Evolutionary conservation across 192 early-diverging fungal species (phyloP).

Genomic region (Diversispora eburnea): DNA sequence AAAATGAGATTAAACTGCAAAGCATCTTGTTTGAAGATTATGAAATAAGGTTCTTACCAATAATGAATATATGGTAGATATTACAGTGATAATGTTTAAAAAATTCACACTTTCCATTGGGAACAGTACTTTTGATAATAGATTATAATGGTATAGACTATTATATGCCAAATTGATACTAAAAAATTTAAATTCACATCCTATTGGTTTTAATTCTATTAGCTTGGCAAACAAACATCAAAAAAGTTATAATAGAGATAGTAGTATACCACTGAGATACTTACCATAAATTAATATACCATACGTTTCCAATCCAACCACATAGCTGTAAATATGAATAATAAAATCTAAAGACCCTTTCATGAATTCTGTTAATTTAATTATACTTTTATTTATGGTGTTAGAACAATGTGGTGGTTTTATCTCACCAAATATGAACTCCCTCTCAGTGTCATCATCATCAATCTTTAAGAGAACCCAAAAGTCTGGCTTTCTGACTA

Average conservation of each 20-base stretch:
- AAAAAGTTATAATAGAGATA: slow-evolving; percentile 2
- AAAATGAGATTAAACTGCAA: not conserved
- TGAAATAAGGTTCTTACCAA: slow-evolving; percentile 12
- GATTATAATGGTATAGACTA: not conserved
- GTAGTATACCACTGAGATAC: too few relatives aligned
- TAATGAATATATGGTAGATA: slow-evolving; percentile 23
- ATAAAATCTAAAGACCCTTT: slow-evolving; percentile 8
- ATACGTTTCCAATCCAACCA: not conserved
- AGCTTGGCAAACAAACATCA: not conserved
- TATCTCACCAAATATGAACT: slow-evolving; percentile 19
- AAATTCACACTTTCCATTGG: slow-evolving; percentile 13
- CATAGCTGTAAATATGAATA: not conserved
- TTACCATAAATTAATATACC: slow-evolving; percentile 16
- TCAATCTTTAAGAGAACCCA: slow-evolving; percentile 5
- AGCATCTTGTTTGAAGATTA: slow-evolving; percentile 1
- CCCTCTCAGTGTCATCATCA: not conserved
- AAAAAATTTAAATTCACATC: slow-evolving; percentile 8
- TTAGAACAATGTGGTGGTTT: not conserved
- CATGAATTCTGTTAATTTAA: slow-evolving; percentile 19
- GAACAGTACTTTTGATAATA: not conserved
- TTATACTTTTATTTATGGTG: slow-evolving; percentile 13
- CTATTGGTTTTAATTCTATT: slow-evolving; percentile 5
- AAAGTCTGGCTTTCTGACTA: slow-evolving; percentile 13
- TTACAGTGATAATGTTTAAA: slow-evolving; percentile 2
- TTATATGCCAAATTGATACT: not conserved